Base-by-base conservation (phyloP, 2,329 filamentous ascomycete species). In the Chalaropsis ovoidea region DNA sequence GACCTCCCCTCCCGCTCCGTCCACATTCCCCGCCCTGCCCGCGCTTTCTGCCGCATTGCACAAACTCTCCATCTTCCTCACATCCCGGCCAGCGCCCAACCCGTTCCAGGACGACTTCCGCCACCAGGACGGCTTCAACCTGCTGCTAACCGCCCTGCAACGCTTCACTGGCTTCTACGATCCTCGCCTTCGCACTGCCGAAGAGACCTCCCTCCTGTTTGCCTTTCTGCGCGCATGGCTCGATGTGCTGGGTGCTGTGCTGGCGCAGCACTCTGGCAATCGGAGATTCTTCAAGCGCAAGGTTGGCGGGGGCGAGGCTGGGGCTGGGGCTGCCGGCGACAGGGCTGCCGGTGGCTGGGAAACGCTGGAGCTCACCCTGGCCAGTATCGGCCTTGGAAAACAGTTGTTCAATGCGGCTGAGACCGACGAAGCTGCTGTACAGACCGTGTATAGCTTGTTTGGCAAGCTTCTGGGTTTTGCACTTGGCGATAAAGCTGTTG, bases 201-300 rank as follows among this genome's bases (percentile, higher is more conserved):
- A 83, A 58, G 85, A 90, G 68, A 88, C 86, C 73, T 77, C 79
- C 66, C 79, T 80, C 56, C 78, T 89, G 66, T 88, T 90, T 71
- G 81, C 83, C 67, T 77, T 93, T 19, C 77, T 95, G 19, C 84
- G 90, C 71, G 81, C 81, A 8, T 81, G 88, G n/a, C 78, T 94
- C 47, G 84, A 84, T 41, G 83, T 94, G 15, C 77, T 97, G 35
- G 86, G 88, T 0, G 86, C 87, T 61, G 85, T 86, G 15, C 81
- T 99, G 69, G 83, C 85, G 64, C 85, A 85, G 58, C 91, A 97
- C 74, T 81, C 87, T 60, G 93, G 92, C 22, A 99, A 97, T 75
- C 83, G 87, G 71, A 84, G 89, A 70, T 96, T 93, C 77, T 97
- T 97, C 73, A 83, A 85, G 67, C 86, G 85, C 70, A 81, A 85